Conservation (phyloP, 2,329 filamentous ascomycete species). For the Fusarium subtropicale region DNA sequence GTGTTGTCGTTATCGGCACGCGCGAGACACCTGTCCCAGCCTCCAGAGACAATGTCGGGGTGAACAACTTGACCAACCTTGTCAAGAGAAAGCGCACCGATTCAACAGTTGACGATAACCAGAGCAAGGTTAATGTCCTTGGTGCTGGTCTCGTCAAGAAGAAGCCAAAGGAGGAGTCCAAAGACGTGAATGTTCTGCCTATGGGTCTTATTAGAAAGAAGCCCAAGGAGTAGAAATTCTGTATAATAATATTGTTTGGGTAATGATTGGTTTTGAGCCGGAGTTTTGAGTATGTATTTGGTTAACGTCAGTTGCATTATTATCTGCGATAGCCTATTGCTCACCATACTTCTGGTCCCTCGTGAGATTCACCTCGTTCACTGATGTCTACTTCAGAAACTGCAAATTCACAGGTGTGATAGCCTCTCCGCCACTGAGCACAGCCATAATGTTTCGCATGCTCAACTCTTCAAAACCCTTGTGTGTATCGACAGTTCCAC, state of each 20-base stretch:
- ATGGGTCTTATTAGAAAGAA: constrained; percentile 68
- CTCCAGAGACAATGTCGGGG: constrained; percentile 25
- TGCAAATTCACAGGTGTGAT: constrained; percentile 73
- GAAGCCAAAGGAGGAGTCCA: constrained; percentile 60
- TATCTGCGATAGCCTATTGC: constrained; percentile 5
- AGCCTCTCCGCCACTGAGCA: constrained; percentile 62
- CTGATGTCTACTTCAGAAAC: constrained; percentile 52
- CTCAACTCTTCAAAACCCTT: constrained; percentile 74
- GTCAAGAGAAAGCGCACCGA: constrained; percentile 61
- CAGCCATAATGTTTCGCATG: constrained; percentile 74
- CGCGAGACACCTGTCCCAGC: constrained; percentile 44
- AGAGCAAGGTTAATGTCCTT: constrained; percentile 59
- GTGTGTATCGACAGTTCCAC: constrained; percentile 74
- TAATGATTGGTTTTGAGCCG: constrained; percentile 30
- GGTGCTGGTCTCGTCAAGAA: constrained; percentile 62
- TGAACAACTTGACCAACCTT: constrained; percentile 63
- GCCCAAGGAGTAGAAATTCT: constrained; percentile 55
- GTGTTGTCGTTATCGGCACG: constrained; percentile 61
- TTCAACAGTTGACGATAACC: constrained; percentile 33
- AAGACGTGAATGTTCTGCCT: constrained; percentile 60
- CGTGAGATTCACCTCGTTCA: constrained; percentile 7
- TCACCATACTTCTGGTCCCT: not conserved
- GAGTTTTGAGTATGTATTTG: constrained; percentile 35
- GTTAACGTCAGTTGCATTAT: constrained; percentile 4
- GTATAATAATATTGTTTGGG: not conserved